phyloP scores from a whole-genome alignment of 306 rosid species.

The Sicyos baderoa region DNA sequence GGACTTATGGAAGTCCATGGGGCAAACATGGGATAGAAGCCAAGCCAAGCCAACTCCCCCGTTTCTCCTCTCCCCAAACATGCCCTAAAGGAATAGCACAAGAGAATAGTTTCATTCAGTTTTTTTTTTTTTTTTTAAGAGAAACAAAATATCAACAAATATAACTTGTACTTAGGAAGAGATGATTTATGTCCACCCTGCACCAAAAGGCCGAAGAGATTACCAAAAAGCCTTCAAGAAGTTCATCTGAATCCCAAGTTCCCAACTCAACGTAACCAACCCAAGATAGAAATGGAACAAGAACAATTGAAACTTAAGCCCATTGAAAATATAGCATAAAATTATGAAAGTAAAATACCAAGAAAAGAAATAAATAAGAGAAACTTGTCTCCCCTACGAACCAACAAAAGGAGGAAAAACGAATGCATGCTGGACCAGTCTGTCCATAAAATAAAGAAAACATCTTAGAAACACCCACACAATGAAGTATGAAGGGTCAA shows the following conservation, averaged over 20 bases:
- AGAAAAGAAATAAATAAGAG: not conserved
- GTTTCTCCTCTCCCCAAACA: too few relatives aligned
- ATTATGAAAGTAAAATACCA: not conserved
- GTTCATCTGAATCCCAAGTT: not conserved
- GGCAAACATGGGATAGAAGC: too few relatives aligned
- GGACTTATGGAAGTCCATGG: too few relatives aligned
- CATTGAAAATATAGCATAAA: not conserved
- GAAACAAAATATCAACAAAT: not conserved
- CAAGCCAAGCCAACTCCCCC: too few relatives aligned
- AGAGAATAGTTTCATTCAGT: constrained; percentile 2
- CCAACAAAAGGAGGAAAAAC: constrained; percentile 3
- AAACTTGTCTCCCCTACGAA: not conserved
- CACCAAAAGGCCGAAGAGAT: not conserved
- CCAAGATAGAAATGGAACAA: not conserved
- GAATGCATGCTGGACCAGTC: not conserved
- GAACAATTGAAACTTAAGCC: not conserved
- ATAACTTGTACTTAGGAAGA: not conserved
- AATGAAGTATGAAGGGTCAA: too few relatives aligned
- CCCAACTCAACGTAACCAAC: not conserved
- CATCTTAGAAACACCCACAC: not conserved
- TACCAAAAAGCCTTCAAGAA: not conserved
- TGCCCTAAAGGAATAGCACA: not conserved
- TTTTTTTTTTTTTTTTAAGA: not conserved
- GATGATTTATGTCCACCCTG: not conserved
- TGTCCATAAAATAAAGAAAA: not conserved